phyloP scores from a whole-genome alignment of 2,329 filamentous ascomycete genomes.

The Aspergillus alliaceus region DNA sequence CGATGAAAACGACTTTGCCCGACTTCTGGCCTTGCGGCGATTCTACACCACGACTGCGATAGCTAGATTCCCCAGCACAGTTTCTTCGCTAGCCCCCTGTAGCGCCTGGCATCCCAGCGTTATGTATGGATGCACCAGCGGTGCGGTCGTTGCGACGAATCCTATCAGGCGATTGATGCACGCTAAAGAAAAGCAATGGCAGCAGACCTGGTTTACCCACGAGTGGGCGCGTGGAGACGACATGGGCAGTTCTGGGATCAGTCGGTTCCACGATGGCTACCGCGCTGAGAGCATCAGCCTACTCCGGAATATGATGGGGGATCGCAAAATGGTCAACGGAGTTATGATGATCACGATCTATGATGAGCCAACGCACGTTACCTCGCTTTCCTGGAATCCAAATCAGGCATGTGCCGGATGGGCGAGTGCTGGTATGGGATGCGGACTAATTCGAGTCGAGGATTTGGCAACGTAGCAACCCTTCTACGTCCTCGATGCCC shows the following conservation, averaged over 20 bases:
- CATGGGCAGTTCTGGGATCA: constrained; percentile 32
- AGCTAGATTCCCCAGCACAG: constrained; percentile 46
- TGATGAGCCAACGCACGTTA: constrained; percentile 64
- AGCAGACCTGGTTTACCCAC: constrained; percentile 59
- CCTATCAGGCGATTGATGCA: constrained; percentile 53
- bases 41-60: constrained; percentile 53
- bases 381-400: constrained; percentile 66
- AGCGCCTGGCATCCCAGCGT: constrained; percentile 53
- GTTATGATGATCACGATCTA: constrained; percentile 50
- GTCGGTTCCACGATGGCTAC: constrained; percentile 47
- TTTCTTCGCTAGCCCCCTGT: constrained; percentile 35
- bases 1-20: constrained; percentile 56
- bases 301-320: constrained; percentile 30
- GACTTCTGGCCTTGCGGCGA: constrained; percentile 51
- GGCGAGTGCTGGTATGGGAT: constrained; percentile 66
- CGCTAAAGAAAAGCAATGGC: constrained; percentile 51
- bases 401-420: constrained; percentile 66
- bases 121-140: constrained; percentile 53
- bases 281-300: constrained; percentile 39
- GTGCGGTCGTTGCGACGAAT: constrained; percentile 53
- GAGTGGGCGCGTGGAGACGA: constrained; percentile 49
- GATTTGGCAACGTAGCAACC: constrained; percentile 52
- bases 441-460: constrained; percentile 65
- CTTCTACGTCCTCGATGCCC: background rate
- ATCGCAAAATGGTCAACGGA: constrained; percentile 33